Evolutionary conservation across 2,329 filamentous ascomycete genomes (phyloP).

Genomic region (Cladophialophora bantiana): DNA sequence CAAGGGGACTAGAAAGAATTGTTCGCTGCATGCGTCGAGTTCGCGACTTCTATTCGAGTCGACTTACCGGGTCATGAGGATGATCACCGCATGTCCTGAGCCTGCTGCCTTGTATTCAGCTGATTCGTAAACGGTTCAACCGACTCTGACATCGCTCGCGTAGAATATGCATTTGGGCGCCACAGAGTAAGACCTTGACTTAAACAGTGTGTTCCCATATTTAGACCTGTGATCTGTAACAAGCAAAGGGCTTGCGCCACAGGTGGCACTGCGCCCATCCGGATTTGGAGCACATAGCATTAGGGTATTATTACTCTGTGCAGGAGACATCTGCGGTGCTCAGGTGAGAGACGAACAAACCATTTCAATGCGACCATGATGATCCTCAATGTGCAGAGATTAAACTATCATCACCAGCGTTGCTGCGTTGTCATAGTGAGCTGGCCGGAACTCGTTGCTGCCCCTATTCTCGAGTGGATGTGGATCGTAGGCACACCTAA

Average conservation of each 20-base stretch:
- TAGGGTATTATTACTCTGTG: not conserved
- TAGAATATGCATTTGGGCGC: not conserved
- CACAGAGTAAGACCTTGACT: constrained; percentile 4
- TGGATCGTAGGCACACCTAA: not conserved
- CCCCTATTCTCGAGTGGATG: not conserved
- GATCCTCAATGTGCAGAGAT: not conserved
- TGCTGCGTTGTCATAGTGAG: not conserved
- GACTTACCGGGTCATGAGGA: not conserved
- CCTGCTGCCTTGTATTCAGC: not conserved
- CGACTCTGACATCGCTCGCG: not conserved
- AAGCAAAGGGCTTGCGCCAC: constrained; percentile 1
- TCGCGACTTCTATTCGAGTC: not conserved
- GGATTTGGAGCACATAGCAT: not conserved
- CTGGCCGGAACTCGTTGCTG: not conserved
- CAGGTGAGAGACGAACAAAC: not conserved
- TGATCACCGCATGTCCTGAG: not conserved
- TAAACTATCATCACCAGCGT: not conserved
- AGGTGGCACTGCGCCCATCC: not conserved
- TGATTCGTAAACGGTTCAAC: not conserved
- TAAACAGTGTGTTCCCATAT: not conserved
- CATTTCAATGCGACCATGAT: not conserved
- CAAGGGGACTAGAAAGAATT: not conserved
- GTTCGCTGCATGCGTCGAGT: not conserved
- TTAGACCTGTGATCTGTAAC: not conserved
- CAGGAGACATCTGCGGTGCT: not conserved